Base-by-base conservation (phyloP, 768 basidiomycete genomes). In the Leccinum olivaceopallidum region DNA sequence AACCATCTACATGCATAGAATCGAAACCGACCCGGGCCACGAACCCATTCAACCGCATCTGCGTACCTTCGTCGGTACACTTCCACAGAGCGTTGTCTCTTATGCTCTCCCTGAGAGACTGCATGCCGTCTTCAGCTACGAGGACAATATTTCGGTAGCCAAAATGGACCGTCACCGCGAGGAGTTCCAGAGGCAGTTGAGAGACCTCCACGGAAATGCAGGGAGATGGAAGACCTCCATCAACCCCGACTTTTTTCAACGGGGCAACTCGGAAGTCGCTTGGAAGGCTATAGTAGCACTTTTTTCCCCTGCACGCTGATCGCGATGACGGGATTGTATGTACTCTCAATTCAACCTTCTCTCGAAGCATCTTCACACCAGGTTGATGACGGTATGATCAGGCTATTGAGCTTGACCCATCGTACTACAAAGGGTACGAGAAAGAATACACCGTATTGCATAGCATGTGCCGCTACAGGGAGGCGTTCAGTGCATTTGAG, bases 1-100 rank as follows among this genome's bases (percentile, higher is more conserved):
- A 36, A 59, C 13, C n/a, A 62, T 69, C 20, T 69, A 69, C 44
- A 7, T 67, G 62, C 59, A 64, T 53, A 53, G 53, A 37, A 2
- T 69, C 12, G 68, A 59, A 26, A 39, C 9, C 6, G 24, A 59
- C 24, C 60, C 55, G 12, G 0, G 0, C 2, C 0, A 1, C 8
- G 13, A 32, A 5, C 0, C 3, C 1, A 8, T 68, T 12, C 62
- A 62, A 5, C 2, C 5, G 1, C 56, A 69, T 5, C 18, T 69
- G 39, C 6, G 64, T 20, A 9, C 30, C 20, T 69, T 69, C 14
- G 53, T 62, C 6, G 0, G 1, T 26, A 14, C 62, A n/a, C 58
- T 69, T 30, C 60, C 67, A 26, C 4, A 5, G 18, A n/a, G 24
- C 10, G 59, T 69, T 26, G 6, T 4, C 13, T 6, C 44, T 47